A percentile compares a stretch with the other conserved stretches of the same genome.
phyloP scores from a whole-genome alignment of 2,329 filamentous ascomycete genomes.

The Penicillium occitanis region DNA sequence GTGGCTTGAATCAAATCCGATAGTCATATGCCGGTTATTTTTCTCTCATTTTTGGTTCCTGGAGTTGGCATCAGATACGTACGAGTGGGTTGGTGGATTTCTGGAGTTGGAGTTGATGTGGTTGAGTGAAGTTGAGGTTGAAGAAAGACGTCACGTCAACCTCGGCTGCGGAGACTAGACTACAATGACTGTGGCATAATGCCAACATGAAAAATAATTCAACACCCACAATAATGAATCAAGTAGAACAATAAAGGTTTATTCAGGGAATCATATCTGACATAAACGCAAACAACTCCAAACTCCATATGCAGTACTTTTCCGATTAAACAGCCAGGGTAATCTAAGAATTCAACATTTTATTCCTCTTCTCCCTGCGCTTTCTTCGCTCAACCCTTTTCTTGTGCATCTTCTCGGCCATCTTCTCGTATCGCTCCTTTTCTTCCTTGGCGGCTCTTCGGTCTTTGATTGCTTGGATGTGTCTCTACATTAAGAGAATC shows the following conservation, averaged over 20 bases:
- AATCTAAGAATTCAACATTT: conserved; percentile 44
- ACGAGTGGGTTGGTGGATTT: not conserved
- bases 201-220: not conserved
- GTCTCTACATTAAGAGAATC: conserved; percentile 53
- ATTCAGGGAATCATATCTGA: not conserved
- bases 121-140: not conserved
- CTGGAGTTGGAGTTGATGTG: not conserved
- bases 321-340: not conserved
- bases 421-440: conserved; percentile 85
- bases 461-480: conserved; percentile 77
- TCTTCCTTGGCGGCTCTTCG: conserved; percentile 87
- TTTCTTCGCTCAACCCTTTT: conserved; percentile 92
- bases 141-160: conserved; percentile 7
- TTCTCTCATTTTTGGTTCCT: not conserved
- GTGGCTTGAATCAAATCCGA: not conserved
- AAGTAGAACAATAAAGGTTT: not conserved
- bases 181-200: not conserved
- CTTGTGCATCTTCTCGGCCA: conserved; percentile 97
- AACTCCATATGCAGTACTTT: conserved; percentile 7
- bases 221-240: not conserved
- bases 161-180: conserved; percentile 5
- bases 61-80: too few relatives aligned
- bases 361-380: conserved; percentile 89
- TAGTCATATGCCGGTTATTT: not conserved
- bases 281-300: not conserved